Evolutionary conservation across 2,329 filamentous ascomycete genomes (phyloP), one percentile per base, ranked within the genome.

Genomic region (Mariannaea sp.): DNA sequence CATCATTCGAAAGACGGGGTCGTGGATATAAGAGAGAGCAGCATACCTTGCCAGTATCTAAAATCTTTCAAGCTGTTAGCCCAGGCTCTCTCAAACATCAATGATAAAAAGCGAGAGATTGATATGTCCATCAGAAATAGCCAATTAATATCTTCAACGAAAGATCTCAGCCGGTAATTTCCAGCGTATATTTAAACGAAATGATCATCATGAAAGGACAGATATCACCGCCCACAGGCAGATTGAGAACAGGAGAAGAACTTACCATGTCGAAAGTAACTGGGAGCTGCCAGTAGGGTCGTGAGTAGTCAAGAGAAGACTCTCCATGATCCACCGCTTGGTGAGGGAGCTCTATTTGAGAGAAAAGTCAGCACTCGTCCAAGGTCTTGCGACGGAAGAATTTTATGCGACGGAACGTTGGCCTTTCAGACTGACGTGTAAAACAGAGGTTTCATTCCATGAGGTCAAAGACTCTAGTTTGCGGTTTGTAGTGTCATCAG

Each of bases 381-480:
- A 39, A 44, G 13, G 41, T 29, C 41, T 41, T 39, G 41, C 6
- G 48, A 50, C 46, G 40, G 53, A 50, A 55, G 48, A n/a, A 33
- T 55, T 45, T 54, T 29, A 45, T 52, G 59, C 52, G 48, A 39
- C 59, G 47, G 56, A 61, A 20, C n/a, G 27, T 47, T 67, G 59
- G 61, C 71, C 70, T 74, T 80, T 94, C 90, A 94, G 90, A 91
- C 90, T 94, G 90, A 94, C 89, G 89, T 93, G 86, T 84, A 86
- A 85, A 80, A 64, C 61, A 71, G 74, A 84, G 74, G 87, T 93
- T 92, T 92, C 89, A 93, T 87, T 82, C 85, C 80, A 73, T 72
- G 57, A 79, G 88, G 86, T 95, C 90, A 94, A 94, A 95, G 90
- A 95, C 90, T 95, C 90, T 95, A 95, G 89, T 92, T 92, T 87